Evolutionary conservation across 2,329 filamentous ascomycete genomes (phyloP), one percentile per base, ranked within the genome.

Genomic region (Scorias spongiosa): DNA sequence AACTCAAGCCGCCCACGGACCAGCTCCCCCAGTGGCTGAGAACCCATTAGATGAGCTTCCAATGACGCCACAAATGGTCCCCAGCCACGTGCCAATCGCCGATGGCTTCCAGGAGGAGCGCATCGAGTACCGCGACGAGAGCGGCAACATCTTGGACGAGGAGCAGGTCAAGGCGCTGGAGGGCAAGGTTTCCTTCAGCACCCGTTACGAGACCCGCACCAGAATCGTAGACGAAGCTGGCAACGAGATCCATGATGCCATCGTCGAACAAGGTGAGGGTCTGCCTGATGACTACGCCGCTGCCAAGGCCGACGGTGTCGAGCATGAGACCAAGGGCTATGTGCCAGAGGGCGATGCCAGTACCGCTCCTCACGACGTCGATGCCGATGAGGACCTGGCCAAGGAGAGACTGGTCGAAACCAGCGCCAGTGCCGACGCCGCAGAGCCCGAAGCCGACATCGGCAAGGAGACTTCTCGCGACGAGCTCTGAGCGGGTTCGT

Each of bases 101-200:
- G 43, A 42, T 26, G 28, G 69, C 53, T 72, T 57, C 53, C 71
- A 78, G 44, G 84, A 93, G 64, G 84, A 95, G 66, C 81, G 80
- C 53, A 70, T 96, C 40, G 91, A 96, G 66, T 98, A 94, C 66
- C 83, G 91, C 43, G 91, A 96, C 62, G 85, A 95, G 63, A 73
- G 93, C 54, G 91, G 91, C 51, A 95, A 95, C 58, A 63, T 96
- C 29, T 75, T 98, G 29, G 70, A 89, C 57, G 78, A 82, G 44
- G 83, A 87, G 57, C 77, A 94, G 60, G 87, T 98, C 46, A 77
- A 82, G 56, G 76, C 75, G 15, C 76, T 98, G 29, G 76, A 89
- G 62, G 91, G 89, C 56, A 93, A 94, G 65, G 88, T 96, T 47
- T 85, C 86, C 56, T 95, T 98, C 67, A 80, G 93, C 67, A 96